Conservation (phyloP, 2,329 filamentous ascomycete genomes). For the Rutstroemia sp. region DNA sequence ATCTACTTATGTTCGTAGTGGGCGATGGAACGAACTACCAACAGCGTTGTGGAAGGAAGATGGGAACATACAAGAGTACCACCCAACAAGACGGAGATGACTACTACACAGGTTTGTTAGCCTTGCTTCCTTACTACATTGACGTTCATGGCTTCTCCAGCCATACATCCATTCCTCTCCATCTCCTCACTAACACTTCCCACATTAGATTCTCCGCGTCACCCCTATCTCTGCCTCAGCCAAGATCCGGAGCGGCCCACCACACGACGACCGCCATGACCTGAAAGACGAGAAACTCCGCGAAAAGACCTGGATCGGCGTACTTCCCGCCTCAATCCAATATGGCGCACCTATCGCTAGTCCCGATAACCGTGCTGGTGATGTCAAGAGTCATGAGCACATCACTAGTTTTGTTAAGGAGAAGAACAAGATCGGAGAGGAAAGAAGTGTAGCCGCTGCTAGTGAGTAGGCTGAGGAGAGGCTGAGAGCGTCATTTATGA, state of each 20-base stretch:
- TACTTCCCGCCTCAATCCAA: conserved; percentile 54
- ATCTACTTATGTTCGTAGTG: conserved; percentile 33
- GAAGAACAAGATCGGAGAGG: background rate
- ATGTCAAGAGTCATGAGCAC: conserved; percentile 25
- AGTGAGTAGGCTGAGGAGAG: background rate
- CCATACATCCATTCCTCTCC: background rate
- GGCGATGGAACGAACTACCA: conserved; percentile 72
- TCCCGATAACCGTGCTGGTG: conserved; percentile 16
- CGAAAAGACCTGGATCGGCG: conserved; percentile 46
- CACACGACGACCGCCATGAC: conserved; percentile 47
- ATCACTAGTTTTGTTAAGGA: background rate
- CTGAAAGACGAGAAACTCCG: conserved; percentile 36
- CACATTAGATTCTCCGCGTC: conserved; percentile 56
- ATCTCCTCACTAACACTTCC: background rate
- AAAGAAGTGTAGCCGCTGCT: background rate
- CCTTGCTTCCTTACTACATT: background rate
- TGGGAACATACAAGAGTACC: conserved; percentile 65
- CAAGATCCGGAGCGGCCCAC: conserved; percentile 62
- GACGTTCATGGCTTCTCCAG: background rate
- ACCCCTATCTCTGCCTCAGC: conserved; percentile 63
- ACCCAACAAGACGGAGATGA: conserved; percentile 66
- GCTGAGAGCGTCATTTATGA: no score
- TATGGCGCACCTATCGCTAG: conserved; percentile 38
- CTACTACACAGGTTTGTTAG: conserved; percentile 44
- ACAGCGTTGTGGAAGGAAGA: conserved; percentile 60